Conservation (phyloP, 2,329 filamentous ascomycete species). For the Podosphaera fusca region DNA sequence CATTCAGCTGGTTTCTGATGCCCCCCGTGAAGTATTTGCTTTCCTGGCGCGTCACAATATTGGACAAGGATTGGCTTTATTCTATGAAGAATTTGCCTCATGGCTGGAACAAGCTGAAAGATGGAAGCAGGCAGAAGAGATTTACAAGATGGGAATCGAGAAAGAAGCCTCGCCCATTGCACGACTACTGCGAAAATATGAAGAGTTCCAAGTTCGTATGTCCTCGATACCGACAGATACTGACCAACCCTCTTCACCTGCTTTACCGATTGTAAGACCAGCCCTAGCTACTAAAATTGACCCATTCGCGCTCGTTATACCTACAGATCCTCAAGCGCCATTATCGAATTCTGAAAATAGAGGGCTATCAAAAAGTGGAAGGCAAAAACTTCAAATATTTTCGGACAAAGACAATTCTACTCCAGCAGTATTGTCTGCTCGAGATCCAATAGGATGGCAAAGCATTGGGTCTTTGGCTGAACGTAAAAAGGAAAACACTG, state of each 20-base stretch:
- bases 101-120: slow-evolving; percentile 72
- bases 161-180: slow-evolving; percentile 64
- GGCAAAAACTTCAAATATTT: slow-evolving; percentile 76
- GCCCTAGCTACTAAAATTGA: slow-evolving; percentile 71
- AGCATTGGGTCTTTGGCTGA: slow-evolving; percentile 70
- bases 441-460: slow-evolving; percentile 59
- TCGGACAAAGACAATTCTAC: slow-evolving; percentile 48
- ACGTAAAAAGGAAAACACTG: slow-evolving; percentile 78
- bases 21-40: slow-evolving; percentile 79
- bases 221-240: slow-evolving; percentile 38
- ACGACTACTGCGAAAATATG: slow-evolving; percentile 68
- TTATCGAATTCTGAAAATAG: slow-evolving; percentile 24
- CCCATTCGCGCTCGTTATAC: slow-evolving; percentile 42
- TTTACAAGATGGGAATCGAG: slow-evolving; percentile 77
- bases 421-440: slow-evolving; percentile 28
- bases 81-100: slow-evolving; percentile 88
- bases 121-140: slow-evolving; percentile 82
- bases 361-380: slow-evolving; percentile 38
- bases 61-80: slow-evolving; percentile 68
- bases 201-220: slow-evolving; percentile 66
- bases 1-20: slow-evolving; percentile 75
- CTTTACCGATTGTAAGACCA: slow-evolving; percentile 59
- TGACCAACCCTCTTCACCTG: slow-evolving; percentile 62
- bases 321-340: slow-evolving; percentile 42
- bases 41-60: slow-evolving; percentile 77